These are phyloP conservation scores for Phytophthora niederhauseri DNA, from an alignment of 352 stramenopile genomes.

Conservation along the genomic window DNA sequence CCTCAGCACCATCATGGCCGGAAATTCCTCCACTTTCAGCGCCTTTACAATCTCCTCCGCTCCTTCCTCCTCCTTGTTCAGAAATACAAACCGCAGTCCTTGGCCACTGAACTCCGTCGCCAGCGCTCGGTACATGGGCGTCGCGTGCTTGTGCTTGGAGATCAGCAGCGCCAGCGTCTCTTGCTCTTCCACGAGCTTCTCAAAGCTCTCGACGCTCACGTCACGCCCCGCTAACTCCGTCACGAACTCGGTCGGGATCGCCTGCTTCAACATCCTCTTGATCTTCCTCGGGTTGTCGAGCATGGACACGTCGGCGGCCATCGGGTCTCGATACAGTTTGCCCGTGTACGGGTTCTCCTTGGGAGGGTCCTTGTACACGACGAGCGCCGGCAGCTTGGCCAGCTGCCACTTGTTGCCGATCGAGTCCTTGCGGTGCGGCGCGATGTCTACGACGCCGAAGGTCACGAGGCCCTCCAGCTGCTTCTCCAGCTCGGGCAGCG, in stretches of 20 bases:
- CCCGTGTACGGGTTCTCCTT: slow-evolving; percentile 81
- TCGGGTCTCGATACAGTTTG: slow-evolving; percentile 60
- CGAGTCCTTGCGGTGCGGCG: slow-evolving; percentile 32
- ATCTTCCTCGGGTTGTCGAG: slow-evolving; percentile 58
- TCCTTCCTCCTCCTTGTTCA: slow-evolving; percentile 43
- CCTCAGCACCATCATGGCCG: slow-evolving; percentile 53
- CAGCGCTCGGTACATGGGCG: slow-evolving; percentile 63
- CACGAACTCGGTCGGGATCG: slow-evolving; percentile 61
- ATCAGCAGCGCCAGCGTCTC: slow-evolving; percentile 54
- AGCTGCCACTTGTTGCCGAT: slow-evolving; percentile 67
- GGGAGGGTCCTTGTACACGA: slow-evolving; percentile 65
- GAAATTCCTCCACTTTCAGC: slow-evolving; percentile 47
- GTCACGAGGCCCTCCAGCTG: slow-evolving; percentile 50
- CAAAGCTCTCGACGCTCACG: slow-evolving; percentile 27
- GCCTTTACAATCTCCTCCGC: slow-evolving; percentile 35
- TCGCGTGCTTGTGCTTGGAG: slow-evolving; percentile 69
- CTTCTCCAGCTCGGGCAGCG: slow-evolving; percentile 44
- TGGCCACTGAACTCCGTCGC: slow-evolving; percentile 61
- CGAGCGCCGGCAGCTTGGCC: slow-evolving; percentile 47
- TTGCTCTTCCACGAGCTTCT: slow-evolving; percentile 33
- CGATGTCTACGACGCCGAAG: slow-evolving; percentile 52
- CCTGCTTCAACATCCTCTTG: slow-evolving; percentile 66
- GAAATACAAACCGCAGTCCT: slow-evolving; percentile 59
- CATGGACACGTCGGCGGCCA: slow-evolving; percentile 36
- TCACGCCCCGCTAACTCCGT: slow-evolving; percentile 31